Evolutionary conservation across 345 rosid genomes (phyloP).

Genomic region (Syzygium oleosum): DNA sequence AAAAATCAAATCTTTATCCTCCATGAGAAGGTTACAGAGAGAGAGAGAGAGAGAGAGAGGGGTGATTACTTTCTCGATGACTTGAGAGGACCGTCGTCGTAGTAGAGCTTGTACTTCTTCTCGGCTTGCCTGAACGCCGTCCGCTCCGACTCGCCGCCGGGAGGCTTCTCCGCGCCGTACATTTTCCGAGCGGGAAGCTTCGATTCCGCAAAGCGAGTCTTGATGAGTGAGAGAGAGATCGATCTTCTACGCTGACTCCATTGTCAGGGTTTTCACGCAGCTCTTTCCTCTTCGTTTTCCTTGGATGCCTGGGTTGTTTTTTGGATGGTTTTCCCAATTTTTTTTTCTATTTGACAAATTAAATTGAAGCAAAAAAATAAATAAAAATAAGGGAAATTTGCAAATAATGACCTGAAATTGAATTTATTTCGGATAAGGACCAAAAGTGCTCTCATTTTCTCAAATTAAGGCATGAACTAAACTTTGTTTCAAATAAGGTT

Average conservation of each 20-base stretch:
- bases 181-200: conserved; percentile 10
- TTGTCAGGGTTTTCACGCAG: neutral
- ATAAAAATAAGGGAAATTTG: too few relatives aligned
- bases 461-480: too few relatives aligned
- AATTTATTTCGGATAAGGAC: too few relatives aligned
- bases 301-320: neutral
- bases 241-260: neutral
- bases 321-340: neutral
- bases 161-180: conserved; percentile 48
- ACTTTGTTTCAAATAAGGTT: too few relatives aligned
- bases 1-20: neutral
- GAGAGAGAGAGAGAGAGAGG: neutral
- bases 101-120: conserved; percentile 86
- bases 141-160: conserved; percentile 51
- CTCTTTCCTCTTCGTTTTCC: neutral
- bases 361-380: too few relatives aligned
- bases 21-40: neutral
- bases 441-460: too few relatives aligned
- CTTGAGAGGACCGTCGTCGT: conserved; percentile 51
- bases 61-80: conserved; percentile 47
- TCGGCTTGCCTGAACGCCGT: conserved; percentile 84
- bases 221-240: neutral
- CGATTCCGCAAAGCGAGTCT: neutral
- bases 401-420: too few relatives aligned
- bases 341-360: too few relatives aligned